Percentiles rank a stretch among this genome's conserved stretches.
These are phyloP conservation scores for Fusarium subtropicale DNA, from an alignment of 2,329 filamentous ascomycete species.

Conservation along the genomic window DNA sequence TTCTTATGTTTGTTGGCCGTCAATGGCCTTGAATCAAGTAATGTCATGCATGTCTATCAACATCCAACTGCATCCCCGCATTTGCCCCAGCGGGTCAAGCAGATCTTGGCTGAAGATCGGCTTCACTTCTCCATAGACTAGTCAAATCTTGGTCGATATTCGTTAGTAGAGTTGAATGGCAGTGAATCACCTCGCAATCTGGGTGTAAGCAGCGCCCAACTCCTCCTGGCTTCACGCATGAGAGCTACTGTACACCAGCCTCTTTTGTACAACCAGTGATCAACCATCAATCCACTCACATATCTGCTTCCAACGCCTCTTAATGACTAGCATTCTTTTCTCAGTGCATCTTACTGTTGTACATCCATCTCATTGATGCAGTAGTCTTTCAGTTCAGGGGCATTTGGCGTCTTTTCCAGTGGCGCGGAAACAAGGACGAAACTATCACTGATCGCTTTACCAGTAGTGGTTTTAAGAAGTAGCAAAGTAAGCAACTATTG, in stretches of 20 bases:
- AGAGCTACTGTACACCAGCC: constrained; percentile 1
- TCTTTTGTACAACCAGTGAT: constrained; percentile 22
- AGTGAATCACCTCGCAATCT: neutral
- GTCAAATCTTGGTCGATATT: neutral
- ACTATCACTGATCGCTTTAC: neutral
- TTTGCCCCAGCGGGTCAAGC: constrained; percentile 18
- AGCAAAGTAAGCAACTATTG: constrained; percentile 66
- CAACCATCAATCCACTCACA: constrained; percentile 2
- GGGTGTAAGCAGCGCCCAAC: neutral
- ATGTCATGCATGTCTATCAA: neutral
- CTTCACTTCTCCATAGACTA: constrained; percentile 10
- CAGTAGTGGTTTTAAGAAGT: constrained; percentile 39
- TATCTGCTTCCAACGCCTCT: neutral
- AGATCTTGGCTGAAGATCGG: constrained; percentile 31
- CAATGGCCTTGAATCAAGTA: neutral
- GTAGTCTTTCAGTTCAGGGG: neutral
- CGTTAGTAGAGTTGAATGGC: neutral
- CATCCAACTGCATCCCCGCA: constrained; percentile 12
- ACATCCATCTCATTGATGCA: constrained; percentile 1
- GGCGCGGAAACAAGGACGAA: constrained; percentile 14
- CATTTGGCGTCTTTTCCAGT: constrained; percentile 25
- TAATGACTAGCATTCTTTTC: neutral
- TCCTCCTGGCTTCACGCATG: constrained; percentile 5
- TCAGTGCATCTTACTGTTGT: neutral
- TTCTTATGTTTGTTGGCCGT: constrained; percentile 4